Evolutionary conservation across 352 stramenopile species (phyloP).

Genomic region (Globisporangium heterothallicum): DNA sequence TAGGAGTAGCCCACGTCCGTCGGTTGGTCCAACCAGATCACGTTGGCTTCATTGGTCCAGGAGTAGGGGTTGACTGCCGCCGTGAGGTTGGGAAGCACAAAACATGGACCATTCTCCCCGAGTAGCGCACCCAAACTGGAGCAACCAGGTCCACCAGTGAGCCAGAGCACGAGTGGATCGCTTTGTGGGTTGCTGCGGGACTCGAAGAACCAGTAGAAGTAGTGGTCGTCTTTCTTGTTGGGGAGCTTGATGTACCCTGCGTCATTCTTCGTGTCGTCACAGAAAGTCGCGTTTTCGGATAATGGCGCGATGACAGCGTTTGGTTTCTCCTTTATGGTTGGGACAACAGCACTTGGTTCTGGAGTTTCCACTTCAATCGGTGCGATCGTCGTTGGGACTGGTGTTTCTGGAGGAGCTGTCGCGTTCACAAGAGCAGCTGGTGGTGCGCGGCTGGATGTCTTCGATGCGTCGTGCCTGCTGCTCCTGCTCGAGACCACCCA

Average conservation of each 20-base stretch:
- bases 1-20: constrained; percentile 56
- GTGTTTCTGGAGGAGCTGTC: neutral
- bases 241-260: constrained; percentile 30
- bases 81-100: constrained; percentile 38
- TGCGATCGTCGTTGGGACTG: neutral
- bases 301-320: constrained; percentile 3
- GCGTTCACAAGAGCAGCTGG: neutral
- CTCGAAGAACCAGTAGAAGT: constrained; percentile 54
- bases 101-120: constrained; percentile 61
- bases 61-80: constrained; percentile 49
- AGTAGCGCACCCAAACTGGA: constrained; percentile 61
- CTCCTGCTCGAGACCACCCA: neutral
- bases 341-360: neutral
- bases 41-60: constrained; percentile 58
- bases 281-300: constrained; percentile 15
- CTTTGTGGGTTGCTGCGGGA: constrained; percentile 17
- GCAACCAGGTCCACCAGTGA: constrained; percentile 30
- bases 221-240: constrained; percentile 32
- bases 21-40: constrained; percentile 70
- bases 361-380: neutral
- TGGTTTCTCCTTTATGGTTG: too few species aligned
- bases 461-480: neutral
- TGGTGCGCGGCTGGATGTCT: neutral
- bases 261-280: constrained; percentile 21
- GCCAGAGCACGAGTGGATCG: constrained; percentile 36